Evolutionary conservation across 2,329 filamentous ascomycete species (phyloP).

Genomic region (Fusarium mangiferae): DNA sequence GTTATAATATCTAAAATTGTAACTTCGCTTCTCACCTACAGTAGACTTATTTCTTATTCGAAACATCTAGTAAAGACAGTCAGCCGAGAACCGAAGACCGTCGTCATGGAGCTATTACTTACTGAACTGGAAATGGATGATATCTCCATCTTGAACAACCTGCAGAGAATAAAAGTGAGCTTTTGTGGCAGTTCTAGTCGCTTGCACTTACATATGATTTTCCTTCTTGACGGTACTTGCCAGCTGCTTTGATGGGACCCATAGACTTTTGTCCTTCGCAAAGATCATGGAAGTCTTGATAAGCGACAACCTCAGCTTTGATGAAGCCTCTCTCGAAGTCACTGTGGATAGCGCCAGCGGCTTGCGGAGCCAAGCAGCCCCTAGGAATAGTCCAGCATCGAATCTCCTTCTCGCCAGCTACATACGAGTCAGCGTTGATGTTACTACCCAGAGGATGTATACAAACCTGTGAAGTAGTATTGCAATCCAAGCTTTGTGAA

Average conservation of each 20-base stretch:
- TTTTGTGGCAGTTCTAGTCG: too few species aligned
- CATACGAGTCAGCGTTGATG: neutral
- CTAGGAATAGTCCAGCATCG: conserved; percentile 56
- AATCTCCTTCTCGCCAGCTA: conserved; percentile 58
- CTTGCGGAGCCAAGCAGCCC: conserved; percentile 53
- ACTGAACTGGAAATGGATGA: conserved; percentile 58
- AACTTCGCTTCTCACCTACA: rapidly evolving
- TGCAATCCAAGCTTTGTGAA: conserved; percentile 57
- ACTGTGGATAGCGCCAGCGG: conserved; percentile 54
- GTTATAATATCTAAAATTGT: neutral
- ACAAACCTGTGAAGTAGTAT: conserved; percentile 56
- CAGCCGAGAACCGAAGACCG: rapidly evolving
- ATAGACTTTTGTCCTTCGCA: conserved; percentile 57
- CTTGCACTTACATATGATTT: conserved; percentile 52
- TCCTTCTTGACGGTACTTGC: conserved; percentile 58
- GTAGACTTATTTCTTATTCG: conserved; percentile 36
- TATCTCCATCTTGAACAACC: conserved; percentile 56
- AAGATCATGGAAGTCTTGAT: conserved; percentile 57
- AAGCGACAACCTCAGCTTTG: conserved; percentile 58
- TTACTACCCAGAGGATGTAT: neutral
- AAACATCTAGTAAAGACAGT: conserved; percentile 20
- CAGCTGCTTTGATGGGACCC: conserved; percentile 57
- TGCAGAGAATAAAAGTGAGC: conserved; percentile 36
- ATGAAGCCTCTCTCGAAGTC: conserved; percentile 58
- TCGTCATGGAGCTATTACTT: conserved; percentile 5